These are phyloP conservation scores for Pythium periplocum DNA, from an alignment of 352 stramenopile genomes.

Conservation along the genomic window DNA sequence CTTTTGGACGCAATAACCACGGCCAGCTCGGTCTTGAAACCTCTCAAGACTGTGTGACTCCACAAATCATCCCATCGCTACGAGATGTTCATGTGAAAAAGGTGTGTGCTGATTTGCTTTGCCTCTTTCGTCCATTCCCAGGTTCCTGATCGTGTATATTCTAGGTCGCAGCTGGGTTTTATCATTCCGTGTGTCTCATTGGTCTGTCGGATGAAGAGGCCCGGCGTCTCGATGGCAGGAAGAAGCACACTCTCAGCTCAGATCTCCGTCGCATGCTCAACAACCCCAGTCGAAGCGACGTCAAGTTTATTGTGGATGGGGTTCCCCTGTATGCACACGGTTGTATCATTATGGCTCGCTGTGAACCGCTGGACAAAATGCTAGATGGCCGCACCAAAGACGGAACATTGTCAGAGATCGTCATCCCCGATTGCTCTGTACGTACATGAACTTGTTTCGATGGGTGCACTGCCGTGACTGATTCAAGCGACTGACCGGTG, in stretches of 20 bases:
- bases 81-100: constrained; percentile 54
- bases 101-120: constrained; percentile 19
- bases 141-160: neutral
- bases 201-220: constrained; percentile 4
- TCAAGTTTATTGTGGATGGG: constrained; percentile 81
- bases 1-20: constrained; percentile 93
- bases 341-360: constrained; percentile 85
- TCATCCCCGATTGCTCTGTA: constrained; percentile 72
- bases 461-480: no score
- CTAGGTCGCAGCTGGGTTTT: constrained; percentile 90
- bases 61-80: constrained; percentile 67
- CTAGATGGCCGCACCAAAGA: constrained; percentile 88
- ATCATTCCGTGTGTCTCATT: constrained; percentile 82
- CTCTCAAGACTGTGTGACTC: constrained; percentile 59
- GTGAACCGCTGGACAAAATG: constrained; percentile 88
- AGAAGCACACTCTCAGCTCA: constrained; percentile 38
- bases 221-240: neutral
- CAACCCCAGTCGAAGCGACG: constrained; percentile 74
- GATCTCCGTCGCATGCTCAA: constrained; percentile 83
- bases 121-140: neutral
- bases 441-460: constrained; percentile 2
- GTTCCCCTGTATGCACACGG: constrained; percentile 66
- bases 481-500: no score
- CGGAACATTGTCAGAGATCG: constrained; percentile 50
- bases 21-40: constrained; percentile 86